These are phyloP conservation scores for Rubia tinctorum DNA, from an alignment of 305 asterid species.

Conservation along the genomic window DNA sequence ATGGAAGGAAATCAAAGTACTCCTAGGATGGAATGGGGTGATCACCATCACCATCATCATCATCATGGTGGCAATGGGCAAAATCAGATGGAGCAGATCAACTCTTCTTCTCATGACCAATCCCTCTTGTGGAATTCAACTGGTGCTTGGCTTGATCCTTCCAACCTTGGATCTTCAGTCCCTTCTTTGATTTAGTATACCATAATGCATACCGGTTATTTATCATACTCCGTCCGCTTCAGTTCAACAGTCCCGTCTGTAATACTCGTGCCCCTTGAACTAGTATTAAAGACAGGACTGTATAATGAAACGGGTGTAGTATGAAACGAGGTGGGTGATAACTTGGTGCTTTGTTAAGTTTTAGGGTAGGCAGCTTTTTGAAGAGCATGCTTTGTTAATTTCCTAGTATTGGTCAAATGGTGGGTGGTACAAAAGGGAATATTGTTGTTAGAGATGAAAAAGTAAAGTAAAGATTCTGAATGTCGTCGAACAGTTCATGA, in stretches of 20 bases:
- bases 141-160: slow-evolving; percentile 39
- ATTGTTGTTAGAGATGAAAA: not conserved
- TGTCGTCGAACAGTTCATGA: slow-evolving; percentile 6
- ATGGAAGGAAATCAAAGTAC: slow-evolving; percentile 29
- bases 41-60: slow-evolving; percentile 1
- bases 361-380: slow-evolving; percentile 8
- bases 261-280: no score
- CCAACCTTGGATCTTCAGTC: slow-evolving; percentile 29
- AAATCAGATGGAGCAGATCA: slow-evolving; percentile 39
- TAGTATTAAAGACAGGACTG: not conserved
- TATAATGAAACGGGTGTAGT: not conserved
- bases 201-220: not conserved
- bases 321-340: not conserved
- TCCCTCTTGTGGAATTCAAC: slow-evolving; percentile 49
- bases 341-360: not conserved
- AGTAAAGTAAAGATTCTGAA: slow-evolving; percentile 6
- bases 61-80: slow-evolving; percentile 9
- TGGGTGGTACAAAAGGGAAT: slow-evolving; percentile 7
- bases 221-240: not conserved
- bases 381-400: slow-evolving; percentile 9
- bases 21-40: slow-evolving; percentile 30
- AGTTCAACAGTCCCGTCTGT: not conserved
- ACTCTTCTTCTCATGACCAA: slow-evolving; percentile 27
- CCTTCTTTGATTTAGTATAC: slow-evolving; percentile 27
- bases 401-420: slow-evolving; percentile 15